Base-by-base conservation (phyloP, 352 stramenopile genomes). In the Phytophthora sp. region DNA sequence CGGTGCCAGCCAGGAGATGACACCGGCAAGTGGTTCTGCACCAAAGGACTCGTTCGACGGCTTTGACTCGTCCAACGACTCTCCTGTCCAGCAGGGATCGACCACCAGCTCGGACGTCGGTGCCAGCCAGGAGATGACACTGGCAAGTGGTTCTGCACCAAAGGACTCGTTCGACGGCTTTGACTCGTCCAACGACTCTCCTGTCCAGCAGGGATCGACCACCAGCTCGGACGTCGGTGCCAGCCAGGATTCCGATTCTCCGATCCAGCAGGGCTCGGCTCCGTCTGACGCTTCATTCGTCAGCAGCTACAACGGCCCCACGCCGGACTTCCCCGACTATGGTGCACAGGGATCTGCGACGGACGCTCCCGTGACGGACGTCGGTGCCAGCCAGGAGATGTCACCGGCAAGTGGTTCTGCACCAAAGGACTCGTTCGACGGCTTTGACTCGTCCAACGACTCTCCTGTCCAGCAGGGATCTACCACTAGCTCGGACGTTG, bases 391-490 rank as follows among this genome's bases (percentile, higher is more conserved):
- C 13, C 47, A 50, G 45, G 57, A 57, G 35, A 4, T 41, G 35
- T 41, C 35, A 12, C 57, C 57, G 46, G 45, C 31, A n/a, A 54
- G 41, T 16, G 41, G 55, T 23, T 62, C 55, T 1, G 23, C 41
- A 0, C 57, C 57, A 7, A 64, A 57, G 45, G 57, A 64, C 26
- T 64, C 57, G 45, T 57, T 64, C 45, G 33, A 64, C 45, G 57
- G 57, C 35, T 64, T 64, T 18, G 57, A 64, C 35, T 50, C 57
- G 29, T 66, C 57, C 46, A 66, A 66, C 46, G 57, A 66, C 57
- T 51, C 46, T 2, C 57, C 57, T 2, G n/a, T 58, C 1, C 57
- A 57, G 45, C 58, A 67, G 59, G 39, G 39, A 12, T 51, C 53
- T 2, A 60, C 36, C 15, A 45, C 54, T 9, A 31, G 18, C 21